Conservation (phyloP, 108 stramenopile species). For the Schizochytrium sp. region DNA sequence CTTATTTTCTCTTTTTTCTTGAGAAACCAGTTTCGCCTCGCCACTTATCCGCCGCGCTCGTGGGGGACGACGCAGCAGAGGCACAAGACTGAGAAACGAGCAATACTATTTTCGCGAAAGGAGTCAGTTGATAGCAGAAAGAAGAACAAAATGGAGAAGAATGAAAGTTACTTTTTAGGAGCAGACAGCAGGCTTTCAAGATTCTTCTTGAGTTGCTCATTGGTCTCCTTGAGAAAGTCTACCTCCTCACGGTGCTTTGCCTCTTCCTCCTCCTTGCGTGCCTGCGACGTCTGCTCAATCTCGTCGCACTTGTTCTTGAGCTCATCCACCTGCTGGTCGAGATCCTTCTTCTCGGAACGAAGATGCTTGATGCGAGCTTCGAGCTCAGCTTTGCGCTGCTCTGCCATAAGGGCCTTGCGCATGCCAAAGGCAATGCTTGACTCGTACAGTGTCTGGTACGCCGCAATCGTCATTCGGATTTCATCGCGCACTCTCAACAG, state of each 20-base stretch:
- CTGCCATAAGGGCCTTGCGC: constrained; percentile 60
- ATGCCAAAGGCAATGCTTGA: constrained; percentile 60
- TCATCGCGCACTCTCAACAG: constrained; percentile 60
- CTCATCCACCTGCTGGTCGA: constrained; percentile 49
- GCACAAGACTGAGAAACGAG: background rate
- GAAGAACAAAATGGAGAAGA: background rate
- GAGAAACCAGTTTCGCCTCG: too few relatives aligned
- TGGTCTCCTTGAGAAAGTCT: constrained; percentile 44
- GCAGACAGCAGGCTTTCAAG: constrained; percentile 57
- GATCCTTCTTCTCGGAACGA: constrained; percentile 39
- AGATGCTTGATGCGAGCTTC: constrained; percentile 40
- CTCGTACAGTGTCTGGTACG: constrained; percentile 64
- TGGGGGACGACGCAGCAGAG: too few relatives aligned
- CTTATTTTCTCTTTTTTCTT: too few relatives aligned
- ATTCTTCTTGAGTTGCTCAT: constrained; percentile 56
- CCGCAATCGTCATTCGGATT: constrained; percentile 58
- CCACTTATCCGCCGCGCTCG: too few relatives aligned
- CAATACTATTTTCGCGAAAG: background rate
- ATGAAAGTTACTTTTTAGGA: constrained; percentile 41
- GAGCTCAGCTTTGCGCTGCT: constrained; percentile 53
- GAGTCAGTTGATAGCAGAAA: background rate
- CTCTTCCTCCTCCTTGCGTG: background rate
- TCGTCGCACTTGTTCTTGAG: constrained; percentile 36
- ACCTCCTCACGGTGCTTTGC: constrained; percentile 47
- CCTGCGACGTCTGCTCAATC: constrained; percentile 21